A percentile compares a stretch with the other conserved stretches of the same genome.
phyloP scores from a whole-genome alignment of 2,329 filamentous ascomycete genomes.

The Cercospora zeae-maydis region DNA sequence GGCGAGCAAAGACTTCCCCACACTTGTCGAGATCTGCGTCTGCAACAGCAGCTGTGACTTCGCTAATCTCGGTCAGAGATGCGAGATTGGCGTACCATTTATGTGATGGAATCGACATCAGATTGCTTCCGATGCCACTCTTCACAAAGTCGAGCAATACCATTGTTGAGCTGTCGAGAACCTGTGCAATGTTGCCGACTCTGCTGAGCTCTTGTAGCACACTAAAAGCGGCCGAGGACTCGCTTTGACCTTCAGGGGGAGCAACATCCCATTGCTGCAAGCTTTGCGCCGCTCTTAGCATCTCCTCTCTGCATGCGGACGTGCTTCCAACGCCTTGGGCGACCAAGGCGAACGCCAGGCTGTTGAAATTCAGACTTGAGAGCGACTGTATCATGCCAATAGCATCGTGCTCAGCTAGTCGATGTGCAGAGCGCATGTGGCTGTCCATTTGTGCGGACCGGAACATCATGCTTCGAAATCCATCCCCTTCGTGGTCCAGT shows the following conservation, averaged over 20 bases:
- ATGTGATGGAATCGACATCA: slow-evolving; percentile 13
- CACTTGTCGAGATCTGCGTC: slow-evolving; percentile 59
- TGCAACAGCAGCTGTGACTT: slow-evolving; percentile 62
- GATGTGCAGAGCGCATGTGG: slow-evolving; percentile 63
- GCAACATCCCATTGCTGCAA: slow-evolving; percentile 91
- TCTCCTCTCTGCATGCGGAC: slow-evolving; percentile 34
- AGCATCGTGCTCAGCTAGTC: slow-evolving; percentile 57
- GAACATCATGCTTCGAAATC: slow-evolving; percentile 82
- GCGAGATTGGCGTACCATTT: slow-evolving; percentile 55
- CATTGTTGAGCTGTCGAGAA: slow-evolving; percentile 12
- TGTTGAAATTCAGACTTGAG: slow-evolving; percentile 76
- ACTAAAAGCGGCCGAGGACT: slow-evolving; percentile 61
- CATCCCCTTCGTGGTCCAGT: slow-evolving; percentile 85
- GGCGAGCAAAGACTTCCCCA: slow-evolving; percentile 60
- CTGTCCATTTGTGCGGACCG: slow-evolving; percentile 88
- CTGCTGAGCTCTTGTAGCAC: slow-evolving; percentile 67
- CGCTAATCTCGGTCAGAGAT: slow-evolving; percentile 75
- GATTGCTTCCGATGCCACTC: background rate
- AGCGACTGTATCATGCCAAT: slow-evolving; percentile 72
- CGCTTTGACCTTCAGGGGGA: slow-evolving; percentile 54
- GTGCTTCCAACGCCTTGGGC: slow-evolving; percentile 61
- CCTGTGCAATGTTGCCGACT: slow-evolving; percentile 13
- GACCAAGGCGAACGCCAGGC: slow-evolving; percentile 76
- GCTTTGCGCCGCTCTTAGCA: slow-evolving; percentile 51
- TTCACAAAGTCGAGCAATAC: slow-evolving; percentile 17